Conservation (phyloP, 805 yeast species). For the Limtongozyma cylindracea region DNA sequence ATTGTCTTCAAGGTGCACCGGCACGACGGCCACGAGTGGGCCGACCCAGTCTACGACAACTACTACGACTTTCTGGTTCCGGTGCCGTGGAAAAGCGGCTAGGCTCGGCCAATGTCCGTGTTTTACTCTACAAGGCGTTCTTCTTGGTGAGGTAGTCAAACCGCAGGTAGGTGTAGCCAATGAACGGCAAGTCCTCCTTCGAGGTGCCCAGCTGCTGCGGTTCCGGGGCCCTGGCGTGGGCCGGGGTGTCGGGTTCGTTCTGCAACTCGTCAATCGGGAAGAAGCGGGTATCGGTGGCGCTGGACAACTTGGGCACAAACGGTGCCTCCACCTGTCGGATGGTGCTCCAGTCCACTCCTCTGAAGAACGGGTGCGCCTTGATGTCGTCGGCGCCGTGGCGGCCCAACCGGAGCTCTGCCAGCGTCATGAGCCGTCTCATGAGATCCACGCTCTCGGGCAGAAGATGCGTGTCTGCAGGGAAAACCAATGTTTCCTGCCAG, state of each 20-base stretch:
- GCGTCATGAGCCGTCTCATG: conserved; percentile 50
- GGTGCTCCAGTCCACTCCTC: conserved; percentile 90
- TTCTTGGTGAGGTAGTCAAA: conserved; percentile 78
- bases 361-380: conserved; percentile 74
- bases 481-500: conserved; percentile 71
- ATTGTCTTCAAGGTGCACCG: no score
- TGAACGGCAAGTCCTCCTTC: conserved; percentile 84
- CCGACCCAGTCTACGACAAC: no score
- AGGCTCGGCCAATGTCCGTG: no score
- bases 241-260: conserved; percentile 77
- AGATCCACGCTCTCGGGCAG: conserved; percentile 78
- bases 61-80: no score
- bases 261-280: conserved; percentile 96
- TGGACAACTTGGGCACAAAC: conserved; percentile 72
- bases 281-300: conserved; percentile 88
- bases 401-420: conserved; percentile 62
- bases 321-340: conserved; percentile 82
- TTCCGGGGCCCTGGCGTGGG: conserved; percentile 21
- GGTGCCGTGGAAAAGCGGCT: no score
- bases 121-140: conserved; percentile 16
- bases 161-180: conserved; percentile 89
- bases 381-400: conserved; percentile 77
- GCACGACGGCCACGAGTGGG: no score
- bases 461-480: conserved; percentile 81
- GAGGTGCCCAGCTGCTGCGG: conserved; percentile 25